Evolutionary conservation across 2,329 filamentous ascomycete species (phyloP), one percentile per base, ranked within the genome.

Genomic region (Hymenoscyphus salicellus): DNA sequence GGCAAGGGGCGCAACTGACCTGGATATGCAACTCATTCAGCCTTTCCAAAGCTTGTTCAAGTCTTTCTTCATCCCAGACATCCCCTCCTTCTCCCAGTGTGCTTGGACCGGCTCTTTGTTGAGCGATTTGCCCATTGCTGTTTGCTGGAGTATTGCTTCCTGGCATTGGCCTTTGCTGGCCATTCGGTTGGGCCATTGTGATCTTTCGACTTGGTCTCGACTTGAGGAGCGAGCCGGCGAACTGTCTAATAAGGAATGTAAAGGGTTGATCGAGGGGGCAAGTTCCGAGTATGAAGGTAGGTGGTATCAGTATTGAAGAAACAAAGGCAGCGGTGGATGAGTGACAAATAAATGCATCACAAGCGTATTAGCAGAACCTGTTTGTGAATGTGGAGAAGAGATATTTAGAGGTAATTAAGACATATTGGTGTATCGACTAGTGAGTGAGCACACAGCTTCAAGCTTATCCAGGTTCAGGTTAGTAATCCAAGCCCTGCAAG

Each of bases 1-100:
- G 58, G 26, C 36, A 8, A n/a, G 16, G 10, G 55, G 32, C 28
- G 8, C n/a, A 7, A 60, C 70, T 46, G 49, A 75, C 75, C 64
- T 76, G 73, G 28, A 76, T 75, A 64, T 76, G 74, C 74, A 76
- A 75, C 55, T 76, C 74, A 58, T 76, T 75, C 32, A 76, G 56
- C 1, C 69, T 72, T 36, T 72, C 70, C 68, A 75, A 68, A 1
- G 72, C 72, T 58, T 73, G 65, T 63, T 75, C 73, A 2, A 76
- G 65, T 20, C 68, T 69, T 58, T 72, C 71, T 63, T 75, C 73
- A 61, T 76, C 73, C 74, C 75, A 76, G 8, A 68, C 61, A 32
- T 72, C 70, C 36, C 71, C 68, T 10, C 56, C 62, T 23, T 20
- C 55, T 32, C 49, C 60, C 17, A 20, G 11, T 17, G 30, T 30